Evolutionary conservation across 352 stramenopile genomes (phyloP).

Genomic region (Phytopythium delawarense): DNA sequence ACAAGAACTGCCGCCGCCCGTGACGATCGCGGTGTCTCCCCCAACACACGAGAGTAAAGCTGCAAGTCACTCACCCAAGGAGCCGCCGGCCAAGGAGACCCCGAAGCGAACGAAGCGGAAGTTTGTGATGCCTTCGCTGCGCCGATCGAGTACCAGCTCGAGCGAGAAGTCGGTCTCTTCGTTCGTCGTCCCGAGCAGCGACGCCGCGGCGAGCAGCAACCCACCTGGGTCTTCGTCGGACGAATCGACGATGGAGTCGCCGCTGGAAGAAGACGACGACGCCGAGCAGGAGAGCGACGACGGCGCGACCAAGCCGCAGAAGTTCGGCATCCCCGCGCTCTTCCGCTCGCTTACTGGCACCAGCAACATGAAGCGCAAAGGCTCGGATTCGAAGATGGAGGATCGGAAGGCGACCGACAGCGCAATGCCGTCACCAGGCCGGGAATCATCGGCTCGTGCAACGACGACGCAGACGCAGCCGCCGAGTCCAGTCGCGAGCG

Average conservation of each 20-base stretch:
- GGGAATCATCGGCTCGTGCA: neutral
- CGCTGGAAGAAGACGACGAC: conserved; percentile 13
- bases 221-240: conserved; percentile 10
- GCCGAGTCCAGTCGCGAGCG: neutral
- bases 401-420: neutral
- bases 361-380: neutral
- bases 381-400: neutral
- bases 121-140: conserved; percentile 30
- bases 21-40: neutral
- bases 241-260: conserved; percentile 7
- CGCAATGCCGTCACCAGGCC: neutral
- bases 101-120: conserved; percentile 9
- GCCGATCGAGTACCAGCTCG: conserved; percentile 15
- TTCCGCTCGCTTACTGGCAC: conserved; percentile 5
- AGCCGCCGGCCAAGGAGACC: conserved; percentile 12
- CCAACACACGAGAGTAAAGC: neutral
- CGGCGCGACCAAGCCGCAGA: neutral
- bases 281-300: neutral
- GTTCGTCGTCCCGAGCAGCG: conserved; percentile 1
- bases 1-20: neutral
- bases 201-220: neutral
- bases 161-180: conserved; percentile 18
- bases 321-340: conserved; percentile 6
- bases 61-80: conserved; percentile 1
- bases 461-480: conserved; percentile 2